Evolutionary conservation across 768 basidiomycete genomes (phyloP).

Genomic region (Leccinum longicurvipes): DNA sequence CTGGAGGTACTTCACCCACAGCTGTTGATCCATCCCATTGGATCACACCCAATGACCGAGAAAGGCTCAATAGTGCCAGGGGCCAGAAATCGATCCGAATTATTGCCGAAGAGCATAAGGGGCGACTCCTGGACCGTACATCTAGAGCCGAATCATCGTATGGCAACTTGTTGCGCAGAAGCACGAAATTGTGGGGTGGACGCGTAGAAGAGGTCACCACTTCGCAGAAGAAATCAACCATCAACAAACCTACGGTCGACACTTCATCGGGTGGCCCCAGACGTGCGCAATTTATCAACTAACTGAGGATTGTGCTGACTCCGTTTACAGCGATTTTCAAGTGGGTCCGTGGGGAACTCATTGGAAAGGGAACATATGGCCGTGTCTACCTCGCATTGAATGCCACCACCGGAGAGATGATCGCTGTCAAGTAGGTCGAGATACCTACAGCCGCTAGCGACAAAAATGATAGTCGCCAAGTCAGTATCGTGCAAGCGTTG

Average conservation of each 20-base stretch:
- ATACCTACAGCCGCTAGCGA: constrained; percentile 89
- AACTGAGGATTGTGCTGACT: constrained; percentile 14
- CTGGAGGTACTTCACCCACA: constrained; percentile 77
- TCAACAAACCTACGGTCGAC: constrained; percentile 46
- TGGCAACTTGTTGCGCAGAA: constrained; percentile 64
- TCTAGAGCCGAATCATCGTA: constrained; percentile 55
- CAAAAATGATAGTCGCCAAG: constrained; percentile 82
- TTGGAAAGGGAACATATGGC: constrained; percentile 96
- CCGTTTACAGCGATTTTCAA: constrained; percentile 75
- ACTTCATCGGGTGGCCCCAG: constrained; percentile 62
- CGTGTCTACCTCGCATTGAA: constrained; percentile 95
- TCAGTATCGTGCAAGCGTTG: constrained; percentile 83
- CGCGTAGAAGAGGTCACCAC: constrained; percentile 91
- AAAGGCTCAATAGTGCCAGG: constrained; percentile 44
- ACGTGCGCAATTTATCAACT: constrained; percentile 47
- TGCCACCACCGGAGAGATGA: constrained; percentile 96
- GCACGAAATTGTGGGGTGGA: constrained; percentile 95
- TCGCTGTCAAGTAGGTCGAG: constrained; percentile 99
- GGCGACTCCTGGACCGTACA: constrained; percentile 64
- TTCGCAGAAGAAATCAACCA: constrained; percentile 50
- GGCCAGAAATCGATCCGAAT: constrained; percentile 91
- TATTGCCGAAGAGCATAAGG: constrained; percentile 87
- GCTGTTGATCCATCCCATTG: constrained; percentile 49
- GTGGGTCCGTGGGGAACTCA: constrained; percentile 97
- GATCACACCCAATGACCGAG: constrained; percentile 31